Conservation (phyloP, 352 stramenopile species). For the Pythium sukuiense region DNA sequence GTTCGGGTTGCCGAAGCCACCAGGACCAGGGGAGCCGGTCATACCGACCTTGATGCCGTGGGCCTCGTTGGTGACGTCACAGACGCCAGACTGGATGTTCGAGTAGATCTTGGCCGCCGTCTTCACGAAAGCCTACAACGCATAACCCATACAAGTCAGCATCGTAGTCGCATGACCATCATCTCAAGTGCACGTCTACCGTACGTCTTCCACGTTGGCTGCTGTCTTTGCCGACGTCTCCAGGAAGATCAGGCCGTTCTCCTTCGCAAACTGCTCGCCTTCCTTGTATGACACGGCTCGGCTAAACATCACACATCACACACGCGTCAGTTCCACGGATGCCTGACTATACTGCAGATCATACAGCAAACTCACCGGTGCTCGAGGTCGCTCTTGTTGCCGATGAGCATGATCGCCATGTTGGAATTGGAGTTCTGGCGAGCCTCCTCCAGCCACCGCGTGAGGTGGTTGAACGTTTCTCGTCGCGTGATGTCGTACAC, state of each 20-base stretch:
- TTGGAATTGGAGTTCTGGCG: slow-evolving; percentile 98
- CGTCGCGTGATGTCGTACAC: slow-evolving; percentile 99
- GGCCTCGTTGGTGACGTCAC: slow-evolving; percentile 94
- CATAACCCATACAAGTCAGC: not conserved
- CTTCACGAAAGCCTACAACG: slow-evolving; percentile 91
- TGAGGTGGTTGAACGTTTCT: slow-evolving; percentile 99
- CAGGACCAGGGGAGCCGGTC: slow-evolving; percentile 74
- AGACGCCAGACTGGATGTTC: slow-evolving; percentile 94
- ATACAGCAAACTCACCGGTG: slow-evolving; percentile 50
- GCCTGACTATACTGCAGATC: no score
- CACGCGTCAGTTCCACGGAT: not conserved
- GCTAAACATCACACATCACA: slow-evolving; percentile 20
- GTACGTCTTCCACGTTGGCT: slow-evolving; percentile 97
- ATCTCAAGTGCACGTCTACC: slow-evolving; percentile 37
- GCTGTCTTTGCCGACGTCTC: slow-evolving; percentile 99
- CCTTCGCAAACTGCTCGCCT: slow-evolving; percentile 97
- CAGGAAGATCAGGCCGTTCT: slow-evolving; percentile 99
- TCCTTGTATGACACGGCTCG: slow-evolving; percentile 97
- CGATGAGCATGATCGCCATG: slow-evolving; percentile 99
- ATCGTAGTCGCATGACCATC: no score
- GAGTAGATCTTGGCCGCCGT: slow-evolving; percentile 96
- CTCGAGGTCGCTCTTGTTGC: slow-evolving; percentile 98
- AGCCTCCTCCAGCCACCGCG: slow-evolving; percentile 98
- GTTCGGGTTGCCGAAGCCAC: slow-evolving; percentile 78
- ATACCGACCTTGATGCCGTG: slow-evolving; percentile 90